Conservation (phyloP, 352 stramenopile species). For the Globisporangium cylindrosporum region DNA sequence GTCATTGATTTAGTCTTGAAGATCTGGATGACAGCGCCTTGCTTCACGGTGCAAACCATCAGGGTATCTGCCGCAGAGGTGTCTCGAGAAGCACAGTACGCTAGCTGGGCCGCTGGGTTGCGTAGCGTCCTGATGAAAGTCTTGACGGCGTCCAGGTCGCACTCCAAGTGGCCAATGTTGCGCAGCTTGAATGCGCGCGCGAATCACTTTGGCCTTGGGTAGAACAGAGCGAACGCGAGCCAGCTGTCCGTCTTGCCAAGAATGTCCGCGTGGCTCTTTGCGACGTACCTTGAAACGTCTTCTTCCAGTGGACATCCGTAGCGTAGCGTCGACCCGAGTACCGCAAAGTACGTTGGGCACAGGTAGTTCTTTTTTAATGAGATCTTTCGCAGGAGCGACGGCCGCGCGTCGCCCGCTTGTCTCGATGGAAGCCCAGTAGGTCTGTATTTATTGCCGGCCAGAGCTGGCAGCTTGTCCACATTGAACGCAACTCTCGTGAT, state of each 20-base stretch:
- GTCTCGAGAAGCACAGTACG: not conserved
- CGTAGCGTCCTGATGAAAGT: not conserved
- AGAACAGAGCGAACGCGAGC: constrained; percentile 21
- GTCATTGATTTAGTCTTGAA: not conserved
- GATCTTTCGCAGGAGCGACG: not conserved
- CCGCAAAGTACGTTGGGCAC: not conserved
- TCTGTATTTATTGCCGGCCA: not conserved
- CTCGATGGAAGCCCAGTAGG: not conserved
- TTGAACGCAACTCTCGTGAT: not conserved
- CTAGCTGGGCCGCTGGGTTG: not conserved
- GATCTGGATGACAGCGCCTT: not conserved
- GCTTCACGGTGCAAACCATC: constrained; percentile 4
- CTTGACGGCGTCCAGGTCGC: not conserved
- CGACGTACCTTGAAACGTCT: not conserved
- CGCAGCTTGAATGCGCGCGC: constrained; percentile 2
- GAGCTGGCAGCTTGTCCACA: not conserved
- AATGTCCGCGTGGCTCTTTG: not conserved
- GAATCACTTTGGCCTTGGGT: constrained; percentile 19
- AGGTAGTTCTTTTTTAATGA: not conserved
- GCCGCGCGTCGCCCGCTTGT: not conserved
- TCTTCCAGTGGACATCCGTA: constrained; percentile 1
- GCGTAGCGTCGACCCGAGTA: not conserved
- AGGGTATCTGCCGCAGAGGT: not conserved
- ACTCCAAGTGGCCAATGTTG: not conserved
- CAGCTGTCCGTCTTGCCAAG: not conserved